Evolutionary conservation across 2,329 filamentous ascomycete species (phyloP), one percentile per base, ranked within the genome.

Genomic region (Scopulariopsis brevicaulis): DNA sequence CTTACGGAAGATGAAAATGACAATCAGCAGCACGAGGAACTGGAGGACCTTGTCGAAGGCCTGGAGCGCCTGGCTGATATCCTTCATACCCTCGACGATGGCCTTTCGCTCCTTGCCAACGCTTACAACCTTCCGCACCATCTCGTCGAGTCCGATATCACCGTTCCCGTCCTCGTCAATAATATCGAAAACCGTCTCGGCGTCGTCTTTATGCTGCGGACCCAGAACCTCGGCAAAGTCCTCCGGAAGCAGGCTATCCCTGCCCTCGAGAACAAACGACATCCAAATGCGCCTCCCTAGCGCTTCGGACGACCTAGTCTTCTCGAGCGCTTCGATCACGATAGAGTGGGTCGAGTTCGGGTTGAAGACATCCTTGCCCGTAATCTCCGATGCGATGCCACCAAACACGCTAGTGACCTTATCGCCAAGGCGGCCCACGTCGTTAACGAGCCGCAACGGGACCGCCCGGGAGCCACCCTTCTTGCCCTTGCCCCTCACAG

Each of bases 201-300:
- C 94, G 62, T 96, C 89, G 0, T 82, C 76, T 61, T 84, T 83
- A 65, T 87, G 85, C 6, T 82, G 81, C 0, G 81, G 74, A 2
- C 93, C 93, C 60, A 99, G 85, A 11, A 97, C 93, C 69, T 97
- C 93, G 34, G 85, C 69, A 43, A 99, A 80, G 68, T 99, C 94
- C 4, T 96, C 90, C 10, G 81, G 72, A 63, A 82, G 89, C 10
- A 99, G 77, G 0, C 86, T 77, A 48, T 96, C 90, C 59, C 85
- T 85, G 64, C 90, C 91, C 71, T 97, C 93, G 4, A 94, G 84
- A 1, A 96, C 94, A 68, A 96, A 96, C 1, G 92, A 96, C 90
- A 96, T 96, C 94, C 94, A 97, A 62, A 97, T 86, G 66, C 94
- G 87, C 64, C 84, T 87, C n/a, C 90, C 92, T 59, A 97, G 76